Evolutionary conservation across 352 stramenopile species (phyloP), one percentile per base, ranked within the genome.

Genomic region (Blastocystis sp.): DNA sequence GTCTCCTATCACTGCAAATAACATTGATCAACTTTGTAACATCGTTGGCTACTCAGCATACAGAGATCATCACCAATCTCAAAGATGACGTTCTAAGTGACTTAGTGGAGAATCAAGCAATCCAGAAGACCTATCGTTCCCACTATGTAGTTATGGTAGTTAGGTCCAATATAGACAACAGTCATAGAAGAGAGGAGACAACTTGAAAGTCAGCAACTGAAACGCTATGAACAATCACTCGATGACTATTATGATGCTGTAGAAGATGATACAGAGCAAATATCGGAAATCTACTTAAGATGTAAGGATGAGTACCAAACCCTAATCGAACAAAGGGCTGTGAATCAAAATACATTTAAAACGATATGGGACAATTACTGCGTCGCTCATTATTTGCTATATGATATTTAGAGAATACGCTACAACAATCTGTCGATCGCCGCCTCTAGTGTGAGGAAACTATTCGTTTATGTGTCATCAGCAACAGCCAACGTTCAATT

Each of bases 401-500:
- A 66, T 84, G 13, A 84, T 42, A 19, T 11, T 33, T 48, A 84
- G 73, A 62, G 73, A 40, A 84, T 84, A 11, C 48, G 73, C 3
- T 68, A 68, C 51, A 84, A 84, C 30, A 66, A 84, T 42, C 22
- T 84, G 4, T 66, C 73, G 11, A 84, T 84, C 24, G 53, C 73
- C 24, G 48, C 73, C 30, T 84, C 73, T 35, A 54, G 48, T 7
- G 27, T 68, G 24, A 27, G 73, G 5, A 84, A 84, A 64, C 51
- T 84, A 3, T 84, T 84, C 33, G 73, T 84, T 1, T 84, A 66
- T 44, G 22, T 84, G 13, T 84, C 73, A 22, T 66, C 73, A 11
- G 53, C 73, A 30, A 68, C 53, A 35, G 73, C 73, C 5, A 84
- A 84, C n/a, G 68, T 57, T 30, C 73, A 84, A 42, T 84, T 84